Evolutionary conservation across 108 stramenopile genomes (phyloP), one percentile per base, ranked within the genome.

Genomic region (Pseudonitzschia delicatissima): DNA sequence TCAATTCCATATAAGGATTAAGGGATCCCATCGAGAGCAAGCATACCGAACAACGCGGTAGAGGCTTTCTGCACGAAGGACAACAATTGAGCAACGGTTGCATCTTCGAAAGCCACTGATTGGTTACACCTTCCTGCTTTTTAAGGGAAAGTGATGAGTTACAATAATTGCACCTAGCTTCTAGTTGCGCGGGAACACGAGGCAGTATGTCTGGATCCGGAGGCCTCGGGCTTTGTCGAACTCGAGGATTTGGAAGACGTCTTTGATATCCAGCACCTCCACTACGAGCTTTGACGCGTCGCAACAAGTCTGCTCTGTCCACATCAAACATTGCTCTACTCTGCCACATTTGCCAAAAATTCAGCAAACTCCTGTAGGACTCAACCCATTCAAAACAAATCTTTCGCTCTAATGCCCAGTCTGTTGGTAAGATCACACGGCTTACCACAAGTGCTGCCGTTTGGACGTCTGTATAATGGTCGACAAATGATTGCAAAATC

Each of bases 91-190:
- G 49, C 5, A 94, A 79, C 13, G 90, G 88, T 47, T 92, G 92
- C 77, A 82, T 77, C 65, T 75, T 74, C 26, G 90, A 88, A 0
- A 96, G 76, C 89, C 88, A 93, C 52, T 85, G 79, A 39, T 82
- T 95, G 42, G 87, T 82, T 36, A 72, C 78, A 0, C 81, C 85
- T 36, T 87, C 85, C 33, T 89, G 80, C 26, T 80, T 62, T 35
- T 68, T 76, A 1, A 91, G 64, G 63, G 77, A 77, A 3, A 95
- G 77, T 12, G 93, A 78, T 32, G 88, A 66, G 28, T 80, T 76
- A 66, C 93, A 95, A 59, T 88, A 95, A 47, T 92, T 95, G 58
- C 93, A 95, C n/a, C 93, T 77, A 8, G 87, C 91, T 49, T 85
- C 79, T 39, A 85, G 20, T 39, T 77, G 80, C 11, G 73, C 68